Evolutionary conservation across 1,284 basidiomycete genomes (phyloP).

Genomic region (Sanguinoderma infundibulare): DNA sequence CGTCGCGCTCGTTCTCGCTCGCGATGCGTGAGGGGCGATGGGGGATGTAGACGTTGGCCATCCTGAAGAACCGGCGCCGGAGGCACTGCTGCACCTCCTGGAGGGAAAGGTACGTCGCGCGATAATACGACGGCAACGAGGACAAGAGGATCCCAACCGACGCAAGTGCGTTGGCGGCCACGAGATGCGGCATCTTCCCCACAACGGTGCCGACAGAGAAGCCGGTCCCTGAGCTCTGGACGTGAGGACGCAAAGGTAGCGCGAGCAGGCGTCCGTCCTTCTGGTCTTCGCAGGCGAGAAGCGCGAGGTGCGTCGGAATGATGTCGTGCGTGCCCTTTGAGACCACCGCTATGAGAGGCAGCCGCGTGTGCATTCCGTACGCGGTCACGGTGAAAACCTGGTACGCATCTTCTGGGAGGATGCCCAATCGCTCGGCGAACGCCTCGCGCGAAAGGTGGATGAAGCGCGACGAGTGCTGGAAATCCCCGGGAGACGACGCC

Average conservation of each 20-base stretch:
- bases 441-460: constrained; percentile 1
- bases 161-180: constrained; percentile 1
- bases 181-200: too few relatives aligned
- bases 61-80: neutral
- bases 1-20: constrained; percentile 2
- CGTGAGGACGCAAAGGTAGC: constrained; percentile 8
- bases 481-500: constrained; percentile 10
- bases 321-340: neutral
- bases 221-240: neutral
- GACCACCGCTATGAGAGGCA: constrained; percentile 10
- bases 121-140: too few relatives aligned
- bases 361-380: constrained; percentile 11
- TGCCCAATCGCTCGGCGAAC: neutral
- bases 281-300: constrained; percentile 16
- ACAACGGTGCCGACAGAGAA: constrained; percentile 11
- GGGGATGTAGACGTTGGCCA: constrained; percentile 9
- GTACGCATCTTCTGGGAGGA: neutral
- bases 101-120: neutral
- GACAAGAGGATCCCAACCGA: too few relatives aligned
- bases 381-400: constrained; percentile 12
- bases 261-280: neutral
- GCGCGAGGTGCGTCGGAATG: constrained; percentile 10
- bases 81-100: neutral
- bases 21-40: constrained; percentile 1
- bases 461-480: constrained; percentile 3